These are phyloP conservation scores for Termitomyces sp. DNA, from an alignment of 768 basidiomycete genomes.

Conservation along the genomic window DNA sequence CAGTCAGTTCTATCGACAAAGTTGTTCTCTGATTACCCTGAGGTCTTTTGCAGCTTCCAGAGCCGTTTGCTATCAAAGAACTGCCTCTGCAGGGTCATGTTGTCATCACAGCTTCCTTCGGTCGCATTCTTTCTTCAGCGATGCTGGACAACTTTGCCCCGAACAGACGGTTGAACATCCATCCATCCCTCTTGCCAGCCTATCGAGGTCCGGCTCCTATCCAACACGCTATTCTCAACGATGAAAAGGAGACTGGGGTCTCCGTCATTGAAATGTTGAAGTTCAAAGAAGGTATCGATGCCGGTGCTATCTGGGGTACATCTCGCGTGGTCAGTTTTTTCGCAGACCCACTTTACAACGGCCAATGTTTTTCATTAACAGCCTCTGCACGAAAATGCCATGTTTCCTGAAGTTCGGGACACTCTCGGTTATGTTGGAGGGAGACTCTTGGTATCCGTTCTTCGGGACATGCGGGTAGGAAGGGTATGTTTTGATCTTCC, in stretches of 20 bases:
- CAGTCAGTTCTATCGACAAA: constrained; percentile 32
- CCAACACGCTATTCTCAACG: constrained; percentile 72
- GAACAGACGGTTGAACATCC: constrained; percentile 70
- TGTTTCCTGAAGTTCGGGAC: constrained; percentile 53
- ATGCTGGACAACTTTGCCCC: constrained; percentile 59
- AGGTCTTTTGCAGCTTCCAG: constrained; percentile 24
- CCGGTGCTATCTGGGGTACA: constrained; percentile 63
- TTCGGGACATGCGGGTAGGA: constrained; percentile 57
- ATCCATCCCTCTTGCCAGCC: constrained; percentile 80
- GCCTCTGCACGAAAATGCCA: constrained; percentile 44
- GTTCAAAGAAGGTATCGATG: constrained; percentile 66
- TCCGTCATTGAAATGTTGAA: constrained; percentile 76
- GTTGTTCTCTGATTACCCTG: background rate
- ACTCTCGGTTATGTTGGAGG: constrained; percentile 61
- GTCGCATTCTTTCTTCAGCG: constrained; percentile 66
- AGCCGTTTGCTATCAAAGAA: constrained; percentile 24
- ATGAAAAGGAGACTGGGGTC: constrained; percentile 67
- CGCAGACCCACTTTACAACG: background rate
- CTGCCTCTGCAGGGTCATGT: constrained; percentile 40
- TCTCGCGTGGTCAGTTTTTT: constrained; percentile 43
- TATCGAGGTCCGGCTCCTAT: constrained; percentile 93
- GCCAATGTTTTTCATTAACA: constrained; percentile 17
- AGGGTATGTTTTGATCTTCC: constrained; percentile 30
- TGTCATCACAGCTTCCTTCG: constrained; percentile 87
- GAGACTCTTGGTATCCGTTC: constrained; percentile 59